Conservation (phyloP, 1,139 yeast species). For the Suhomyces maxii region DNA sequence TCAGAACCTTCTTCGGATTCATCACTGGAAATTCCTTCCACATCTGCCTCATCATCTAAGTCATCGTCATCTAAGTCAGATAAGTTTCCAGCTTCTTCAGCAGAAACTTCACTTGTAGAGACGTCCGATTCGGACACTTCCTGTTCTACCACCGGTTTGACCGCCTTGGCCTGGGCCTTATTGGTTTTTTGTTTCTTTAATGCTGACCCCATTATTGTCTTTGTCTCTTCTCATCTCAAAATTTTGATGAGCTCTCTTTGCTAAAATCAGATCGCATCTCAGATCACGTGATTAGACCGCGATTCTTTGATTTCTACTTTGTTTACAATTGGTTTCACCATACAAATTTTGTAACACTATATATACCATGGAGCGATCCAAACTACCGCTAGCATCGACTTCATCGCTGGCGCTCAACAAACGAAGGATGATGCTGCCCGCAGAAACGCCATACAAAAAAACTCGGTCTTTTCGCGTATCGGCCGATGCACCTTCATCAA, state of each 20-base stretch:
- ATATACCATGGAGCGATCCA: constrained; percentile 2
- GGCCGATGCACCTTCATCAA: background rate
- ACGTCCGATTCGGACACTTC: constrained; percentile 8
- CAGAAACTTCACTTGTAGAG: constrained; percentile 5
- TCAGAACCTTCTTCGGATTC: constrained; percentile 17
- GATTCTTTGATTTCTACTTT: background rate
- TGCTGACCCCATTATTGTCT: constrained; percentile 16
- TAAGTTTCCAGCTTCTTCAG: constrained; percentile 1
- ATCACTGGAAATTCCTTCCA: constrained; percentile 15
- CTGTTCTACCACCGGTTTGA: constrained; percentile 5
- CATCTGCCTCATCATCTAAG: constrained; percentile 17
- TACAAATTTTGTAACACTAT: background rate
- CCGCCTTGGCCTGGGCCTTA: constrained; percentile 10
- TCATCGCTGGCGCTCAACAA: constrained; percentile 1
- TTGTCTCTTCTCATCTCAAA: constrained; percentile 1
- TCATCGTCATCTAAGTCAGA: constrained; percentile 18
- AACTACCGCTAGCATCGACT: background rate
- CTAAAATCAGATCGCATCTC: background rate
- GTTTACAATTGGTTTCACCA: constrained; percentile 5
- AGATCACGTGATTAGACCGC: background rate
- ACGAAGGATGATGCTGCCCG: background rate
- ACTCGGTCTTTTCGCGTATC: background rate
- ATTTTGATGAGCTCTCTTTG: constrained; percentile 1
- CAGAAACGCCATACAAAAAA: background rate
- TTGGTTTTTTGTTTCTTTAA: constrained; percentile 21